Base-by-base conservation (phyloP, 768 basidiomycete species). In the Suillus occidentalis region DNA sequence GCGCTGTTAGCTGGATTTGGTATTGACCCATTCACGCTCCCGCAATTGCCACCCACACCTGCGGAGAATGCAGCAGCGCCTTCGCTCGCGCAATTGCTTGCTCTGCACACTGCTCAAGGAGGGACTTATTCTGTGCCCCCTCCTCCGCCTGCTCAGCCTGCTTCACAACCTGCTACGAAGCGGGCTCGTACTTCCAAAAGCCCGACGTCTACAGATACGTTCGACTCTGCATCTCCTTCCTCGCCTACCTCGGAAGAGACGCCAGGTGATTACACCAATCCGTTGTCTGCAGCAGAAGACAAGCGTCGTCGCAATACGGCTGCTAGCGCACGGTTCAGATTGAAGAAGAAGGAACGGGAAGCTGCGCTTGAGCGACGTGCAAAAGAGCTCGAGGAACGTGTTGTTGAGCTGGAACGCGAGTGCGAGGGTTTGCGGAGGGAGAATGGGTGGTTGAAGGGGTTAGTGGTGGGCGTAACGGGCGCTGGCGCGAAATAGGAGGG, bases 261-360 rank as follows among this genome's bases (percentile, higher is more conserved):
- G 22, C 67, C 62, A 49, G 56, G 58, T 34, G 69, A 71, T 47
- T 25, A 6, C 28, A 25, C 60, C 42, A 75, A 75, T 8, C 61
- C 78, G 0, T 25, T 87, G 3, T 84, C 84, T 8, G 80, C 89
- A 6, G 76, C 89, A 0, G 95, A 97, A 76, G 95, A 97, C 77
- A 97, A 97, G 74, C 89, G 95, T n/a, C 85, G 94, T 64, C 82
- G 95, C 55, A 97, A 97, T 75, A 97, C 95, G 0, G 93, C 93
- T 1, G 95, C 95, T 0, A 94, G 91, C 61, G 95, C 95, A 39
- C 91, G 95, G 9, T 97, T 97, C 84, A 85, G 95, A 65, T 77
- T 94, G 72, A 97, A 97, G 85, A 97, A 97, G 84, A 97, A 97
- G 82, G 94, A 96, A 77, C 84, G 95, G 16, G 95, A 97, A 79